Conservation (phyloP, 2,329 filamentous ascomycete species). For the Aureobasidium sp. region DNA sequence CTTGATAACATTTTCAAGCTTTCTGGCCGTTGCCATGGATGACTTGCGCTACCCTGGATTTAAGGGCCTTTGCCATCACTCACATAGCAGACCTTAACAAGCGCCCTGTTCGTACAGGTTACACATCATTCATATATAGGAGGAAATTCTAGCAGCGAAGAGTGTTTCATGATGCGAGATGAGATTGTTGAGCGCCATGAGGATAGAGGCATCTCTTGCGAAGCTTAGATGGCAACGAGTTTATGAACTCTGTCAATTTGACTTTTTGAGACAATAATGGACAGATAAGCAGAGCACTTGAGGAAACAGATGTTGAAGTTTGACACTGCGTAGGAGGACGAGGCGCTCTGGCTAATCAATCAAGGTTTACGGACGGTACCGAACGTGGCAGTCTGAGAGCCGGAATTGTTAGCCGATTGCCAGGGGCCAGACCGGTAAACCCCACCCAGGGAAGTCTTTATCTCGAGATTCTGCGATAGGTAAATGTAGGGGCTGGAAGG, state of each 20-base stretch:
- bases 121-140: not conserved
- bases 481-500: not conserved
- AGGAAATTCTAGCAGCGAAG: not conserved
- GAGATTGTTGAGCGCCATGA: not conserved
- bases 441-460: not conserved
- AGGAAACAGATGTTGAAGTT: not conserved
- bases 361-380: not conserved
- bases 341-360: not conserved
- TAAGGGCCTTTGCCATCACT: too few relatives aligned
- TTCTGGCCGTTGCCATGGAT: too few relatives aligned
- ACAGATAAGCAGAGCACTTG: not conserved
- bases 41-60: too few relatives aligned
- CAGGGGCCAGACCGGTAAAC: not conserved
- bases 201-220: not conserved
- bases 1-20: too few relatives aligned
- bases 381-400: not conserved
- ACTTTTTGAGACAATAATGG: not conserved
- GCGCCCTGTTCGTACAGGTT: too few relatives aligned
- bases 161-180: not conserved
- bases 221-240: not conserved
- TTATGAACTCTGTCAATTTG: not conserved
- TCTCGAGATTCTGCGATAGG: not conserved
- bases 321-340: not conserved
- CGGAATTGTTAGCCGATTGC: not conserved
- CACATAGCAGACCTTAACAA: too few relatives aligned